Evolutionary conservation across 2,329 filamentous ascomycete species (phyloP).

Genomic region (Malbranchea cinnamomea): DNA sequence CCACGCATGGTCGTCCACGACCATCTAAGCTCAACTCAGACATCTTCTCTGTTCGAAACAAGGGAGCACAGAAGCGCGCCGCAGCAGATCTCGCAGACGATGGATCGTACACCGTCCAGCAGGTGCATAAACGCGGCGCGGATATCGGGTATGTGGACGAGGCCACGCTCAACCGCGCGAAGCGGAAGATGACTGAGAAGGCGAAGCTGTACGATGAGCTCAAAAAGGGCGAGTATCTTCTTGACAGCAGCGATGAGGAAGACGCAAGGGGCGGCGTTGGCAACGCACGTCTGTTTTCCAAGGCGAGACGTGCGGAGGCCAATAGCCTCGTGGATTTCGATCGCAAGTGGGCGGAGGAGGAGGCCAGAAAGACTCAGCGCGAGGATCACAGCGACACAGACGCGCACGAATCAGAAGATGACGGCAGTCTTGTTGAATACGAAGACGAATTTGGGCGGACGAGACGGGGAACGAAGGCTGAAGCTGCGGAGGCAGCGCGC

Average conservation of each 20-base stretch:
- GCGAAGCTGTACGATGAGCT: constrained; percentile 74
- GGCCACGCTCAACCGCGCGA: constrained; percentile 47
- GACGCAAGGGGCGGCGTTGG: constrained; percentile 8
- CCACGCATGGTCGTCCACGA: constrained; percentile 25
- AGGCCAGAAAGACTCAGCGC: constrained; percentile 23
- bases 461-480: constrained; percentile 53
- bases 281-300: constrained; percentile 14
- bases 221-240: constrained; percentile 75
- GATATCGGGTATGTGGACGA: constrained; percentile 49
- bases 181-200: constrained; percentile 78
- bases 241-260: constrained; percentile 22
- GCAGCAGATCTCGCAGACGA: constrained; percentile 41
- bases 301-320: constrained; percentile 16
- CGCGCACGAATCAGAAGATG: constrained; percentile 26
- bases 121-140: constrained; percentile 44
- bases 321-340: constrained; percentile 76
- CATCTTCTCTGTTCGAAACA: constrained; percentile 54
- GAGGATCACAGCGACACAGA: constrained; percentile 23
- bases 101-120: constrained; percentile 39
- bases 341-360: constrained; percentile 74
- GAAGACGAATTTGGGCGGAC: constrained; percentile 86
- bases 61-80: constrained; percentile 47
- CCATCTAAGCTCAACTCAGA: constrained; percentile 46
- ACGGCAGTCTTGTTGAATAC: constrained; percentile 67
- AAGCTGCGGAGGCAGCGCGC: constrained; percentile 51